These are phyloP conservation scores for Purshia tridentata DNA, from an alignment of 306 rosid species.

Conservation along the genomic window DNA sequence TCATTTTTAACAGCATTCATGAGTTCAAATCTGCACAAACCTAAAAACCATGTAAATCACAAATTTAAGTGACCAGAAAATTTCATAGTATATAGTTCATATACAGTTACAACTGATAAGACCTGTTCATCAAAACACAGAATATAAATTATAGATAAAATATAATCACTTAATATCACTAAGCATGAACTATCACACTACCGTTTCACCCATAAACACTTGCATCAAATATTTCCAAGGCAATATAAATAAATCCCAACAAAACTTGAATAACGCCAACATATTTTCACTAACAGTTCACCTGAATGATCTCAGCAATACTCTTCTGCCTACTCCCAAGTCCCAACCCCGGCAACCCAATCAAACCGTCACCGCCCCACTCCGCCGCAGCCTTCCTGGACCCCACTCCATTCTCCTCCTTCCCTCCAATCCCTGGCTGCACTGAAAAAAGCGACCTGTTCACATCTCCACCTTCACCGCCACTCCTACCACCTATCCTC, in stretches of 20 bases:
- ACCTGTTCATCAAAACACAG: background rate
- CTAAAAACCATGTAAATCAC: background rate
- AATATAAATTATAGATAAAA: background rate
- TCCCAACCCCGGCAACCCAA: slow-evolving; percentile 50
- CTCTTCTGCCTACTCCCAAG: slow-evolving; percentile 52
- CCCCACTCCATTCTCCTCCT: slow-evolving; percentile 31
- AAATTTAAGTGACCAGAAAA: background rate
- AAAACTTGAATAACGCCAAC: background rate
- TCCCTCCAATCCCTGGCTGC: slow-evolving; percentile 41
- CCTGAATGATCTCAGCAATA: slow-evolving; percentile 53
- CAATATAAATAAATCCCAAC: background rate
- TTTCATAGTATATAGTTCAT: background rate
- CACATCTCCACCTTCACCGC: slow-evolving; percentile 14
- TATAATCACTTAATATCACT: background rate
- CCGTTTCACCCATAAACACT: background rate
- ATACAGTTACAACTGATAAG: too few species aligned
- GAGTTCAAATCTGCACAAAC: background rate
- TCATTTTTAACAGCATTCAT: background rate
- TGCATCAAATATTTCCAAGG: background rate
- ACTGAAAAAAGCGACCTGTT: slow-evolving; percentile 35
- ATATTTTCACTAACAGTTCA: slow-evolving; percentile 9
- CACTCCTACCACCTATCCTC: slow-evolving; percentile 32
- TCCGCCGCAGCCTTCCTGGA: slow-evolving; percentile 28
- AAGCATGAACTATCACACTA: background rate
- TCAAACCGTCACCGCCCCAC: slow-evolving; percentile 52